Conservation (phyloP, 306 rosid genomes). For the Prunus davidiana region DNA sequence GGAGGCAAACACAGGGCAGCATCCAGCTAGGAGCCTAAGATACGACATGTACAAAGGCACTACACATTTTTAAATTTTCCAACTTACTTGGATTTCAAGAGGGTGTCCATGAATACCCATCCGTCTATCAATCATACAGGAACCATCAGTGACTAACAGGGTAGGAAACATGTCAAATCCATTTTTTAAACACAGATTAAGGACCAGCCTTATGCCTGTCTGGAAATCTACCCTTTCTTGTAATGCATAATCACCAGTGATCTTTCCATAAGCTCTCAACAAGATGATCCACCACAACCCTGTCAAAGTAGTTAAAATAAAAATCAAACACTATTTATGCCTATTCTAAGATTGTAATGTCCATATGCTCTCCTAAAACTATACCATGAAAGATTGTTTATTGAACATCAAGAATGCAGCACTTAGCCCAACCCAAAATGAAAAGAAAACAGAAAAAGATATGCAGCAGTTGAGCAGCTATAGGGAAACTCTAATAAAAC, state of each 20-base stretch:
- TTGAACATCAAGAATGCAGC: neutral
- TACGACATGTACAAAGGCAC: neutral
- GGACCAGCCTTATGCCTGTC: constrained; percentile 80
- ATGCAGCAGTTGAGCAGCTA: neutral
- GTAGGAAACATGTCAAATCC: constrained; percentile 97
- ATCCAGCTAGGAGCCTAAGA: neutral
- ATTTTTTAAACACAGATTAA: constrained; percentile 74
- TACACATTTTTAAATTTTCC: neutral
- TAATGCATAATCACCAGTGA: constrained; percentile 75
- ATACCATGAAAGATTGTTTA: neutral
- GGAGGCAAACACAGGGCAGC: neutral
- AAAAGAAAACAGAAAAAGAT: neutral
- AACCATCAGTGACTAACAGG: constrained; percentile 80
- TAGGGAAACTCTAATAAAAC: neutral
- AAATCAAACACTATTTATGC: constrained; percentile 3
- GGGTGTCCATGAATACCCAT: constrained; percentile 98
- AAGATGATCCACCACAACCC: constrained; percentile 96
- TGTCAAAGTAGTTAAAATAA: constrained; percentile 21
- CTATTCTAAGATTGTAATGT: neutral
- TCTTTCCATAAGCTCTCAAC: constrained; percentile 92
- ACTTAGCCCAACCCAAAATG: neutral
- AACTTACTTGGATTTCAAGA: constrained; percentile 84
- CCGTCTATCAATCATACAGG: constrained; percentile 98
- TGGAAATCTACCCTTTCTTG: constrained; percentile 94
- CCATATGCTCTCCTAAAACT: neutral